phyloP scores from a whole-genome alignment of 768 basidiomycete genomes.

The Serpula lacrymans region DNA sequence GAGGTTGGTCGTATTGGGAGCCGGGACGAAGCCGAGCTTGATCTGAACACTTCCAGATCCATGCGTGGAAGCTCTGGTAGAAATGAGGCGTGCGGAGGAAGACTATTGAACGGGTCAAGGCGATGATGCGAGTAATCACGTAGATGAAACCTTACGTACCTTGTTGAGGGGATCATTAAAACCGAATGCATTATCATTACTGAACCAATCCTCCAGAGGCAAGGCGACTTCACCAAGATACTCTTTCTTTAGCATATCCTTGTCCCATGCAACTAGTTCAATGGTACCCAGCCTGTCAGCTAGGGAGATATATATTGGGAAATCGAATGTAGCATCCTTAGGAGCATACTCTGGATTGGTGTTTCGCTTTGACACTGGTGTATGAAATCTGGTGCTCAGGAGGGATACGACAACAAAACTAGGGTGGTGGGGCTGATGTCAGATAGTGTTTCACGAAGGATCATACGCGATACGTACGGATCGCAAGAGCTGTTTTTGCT shows the following conservation, averaged over 20 bases:
- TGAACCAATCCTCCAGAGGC: slow-evolving; percentile 84
- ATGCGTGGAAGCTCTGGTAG: slow-evolving; percentile 42
- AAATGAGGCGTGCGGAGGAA: slow-evolving; percentile 42
- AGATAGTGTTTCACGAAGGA: slow-evolving; percentile 5
- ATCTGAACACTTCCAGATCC: slow-evolving; percentile 55
- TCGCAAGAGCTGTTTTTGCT: slow-evolving; percentile 71
- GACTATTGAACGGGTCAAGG: slow-evolving; percentile 30
- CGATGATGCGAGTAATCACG: slow-evolving; percentile 5
- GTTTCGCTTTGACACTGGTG: slow-evolving; percentile 72
- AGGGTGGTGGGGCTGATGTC: not conserved
- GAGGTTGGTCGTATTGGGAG: slow-evolving; percentile 39
- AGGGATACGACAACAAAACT: slow-evolving; percentile 73
- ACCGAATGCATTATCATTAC: slow-evolving; percentile 31
- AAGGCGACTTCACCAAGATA: slow-evolving; percentile 88
- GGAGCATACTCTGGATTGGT: slow-evolving; percentile 62
- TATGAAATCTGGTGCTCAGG: slow-evolving; percentile 57
- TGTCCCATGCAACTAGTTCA: slow-evolving; percentile 93
- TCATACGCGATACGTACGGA: slow-evolving; percentile 51
- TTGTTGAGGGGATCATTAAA: slow-evolving; percentile 68
- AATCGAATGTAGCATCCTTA: slow-evolving; percentile 84
- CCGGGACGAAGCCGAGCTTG: slow-evolving; percentile 56
- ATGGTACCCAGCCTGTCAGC: slow-evolving; percentile 70
- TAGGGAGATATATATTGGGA: slow-evolving; percentile 76
- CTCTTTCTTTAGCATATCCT: slow-evolving; percentile 85
- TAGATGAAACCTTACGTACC: slow-evolving; percentile 39